A percentile compares a stretch with the other conserved stretches of the same genome.
phyloP scores from a whole-genome alignment of 2,329 filamentous ascomycete species.

The Aureobasidium sp. region DNA sequence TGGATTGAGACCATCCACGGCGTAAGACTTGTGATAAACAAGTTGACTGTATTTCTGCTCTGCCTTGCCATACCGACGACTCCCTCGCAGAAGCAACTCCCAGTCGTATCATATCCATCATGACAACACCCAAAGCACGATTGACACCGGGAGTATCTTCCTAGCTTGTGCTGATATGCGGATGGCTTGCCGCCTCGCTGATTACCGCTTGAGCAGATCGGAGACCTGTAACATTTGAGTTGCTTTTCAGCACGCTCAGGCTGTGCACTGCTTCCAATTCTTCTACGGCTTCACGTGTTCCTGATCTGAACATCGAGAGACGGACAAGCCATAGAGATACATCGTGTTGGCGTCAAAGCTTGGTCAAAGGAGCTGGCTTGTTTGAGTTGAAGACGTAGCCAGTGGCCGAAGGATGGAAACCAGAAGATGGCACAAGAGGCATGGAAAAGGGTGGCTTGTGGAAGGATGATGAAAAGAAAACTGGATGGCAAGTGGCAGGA shows the following conservation, averaged over 20 bases:
- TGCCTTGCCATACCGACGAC: no score
- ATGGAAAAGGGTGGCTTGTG: constrained; percentile 46
- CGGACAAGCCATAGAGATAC: not conserved
- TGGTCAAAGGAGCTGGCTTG: not conserved
- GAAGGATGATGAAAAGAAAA: constrained; percentile 64
- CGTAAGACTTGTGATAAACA: not conserved
- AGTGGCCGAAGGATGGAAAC: constrained; percentile 36
- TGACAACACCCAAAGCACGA: no score
- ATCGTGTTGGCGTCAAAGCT: not conserved
- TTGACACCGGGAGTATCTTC: not conserved
- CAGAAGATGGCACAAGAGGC: constrained; percentile 28
- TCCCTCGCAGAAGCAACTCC: no score
- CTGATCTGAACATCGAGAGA: not conserved
- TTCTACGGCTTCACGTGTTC: not conserved
- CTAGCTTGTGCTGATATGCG: not conserved
- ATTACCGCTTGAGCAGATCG: not conserved
- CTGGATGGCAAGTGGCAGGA: constrained; percentile 58
- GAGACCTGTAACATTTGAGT: not conserved
- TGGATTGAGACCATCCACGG: not conserved
- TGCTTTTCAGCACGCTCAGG: not conserved
- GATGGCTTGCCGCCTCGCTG: not conserved
- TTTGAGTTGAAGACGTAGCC: constrained; percentile 31
- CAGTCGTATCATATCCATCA: no score
- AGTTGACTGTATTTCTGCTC: not conserved
- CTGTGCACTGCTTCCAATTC: not conserved